Percentiles rank a stretch among this genome's conserved stretches.
Conservation (phyloP, 192 early-diverging fungal genomes). For the Coemansia furcata region DNA sequence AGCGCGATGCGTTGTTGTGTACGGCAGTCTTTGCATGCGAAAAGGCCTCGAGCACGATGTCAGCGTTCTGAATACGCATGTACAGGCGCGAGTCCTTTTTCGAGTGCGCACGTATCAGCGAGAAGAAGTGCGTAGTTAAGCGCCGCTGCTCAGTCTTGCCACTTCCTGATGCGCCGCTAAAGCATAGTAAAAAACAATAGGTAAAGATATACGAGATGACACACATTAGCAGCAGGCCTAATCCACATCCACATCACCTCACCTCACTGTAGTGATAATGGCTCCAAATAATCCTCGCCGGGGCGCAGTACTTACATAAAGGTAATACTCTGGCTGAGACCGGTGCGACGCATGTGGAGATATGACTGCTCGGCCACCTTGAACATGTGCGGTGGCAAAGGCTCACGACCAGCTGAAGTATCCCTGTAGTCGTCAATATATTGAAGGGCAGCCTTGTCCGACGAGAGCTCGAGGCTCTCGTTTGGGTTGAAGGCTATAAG, state of each 20-base stretch:
- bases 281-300: not conserved
- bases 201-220: not conserved
- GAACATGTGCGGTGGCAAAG: conserved; percentile 75
- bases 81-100: conserved; percentile 72
- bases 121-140: conserved; percentile 61
- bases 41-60: conserved; percentile 82
- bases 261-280: not conserved
- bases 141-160: conserved; percentile 82
- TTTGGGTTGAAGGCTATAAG: conserved; percentile 72
- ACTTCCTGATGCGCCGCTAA: conserved; percentile 81
- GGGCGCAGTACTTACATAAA: conserved; percentile 64
- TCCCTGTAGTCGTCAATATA: conserved; percentile 76
- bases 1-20: conserved; percentile 81
- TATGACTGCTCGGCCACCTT: conserved; percentile 82
- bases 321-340: conserved; percentile 84
- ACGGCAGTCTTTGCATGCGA: conserved; percentile 74
- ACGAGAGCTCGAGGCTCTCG: conserved; percentile 54
- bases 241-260: too few species aligned
- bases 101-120: conserved; percentile 64
- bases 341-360: conserved; percentile 79
- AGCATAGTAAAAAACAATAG: conserved; percentile 8
- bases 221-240: not conserved
- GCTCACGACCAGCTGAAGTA: conserved; percentile 43
- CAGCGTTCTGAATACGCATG: conserved; percentile 62
- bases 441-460: conserved; percentile 61